phyloP scores from a whole-genome alignment of 495 filamentous ascomycete species.

The Hypoxylon intermedium region DNA sequence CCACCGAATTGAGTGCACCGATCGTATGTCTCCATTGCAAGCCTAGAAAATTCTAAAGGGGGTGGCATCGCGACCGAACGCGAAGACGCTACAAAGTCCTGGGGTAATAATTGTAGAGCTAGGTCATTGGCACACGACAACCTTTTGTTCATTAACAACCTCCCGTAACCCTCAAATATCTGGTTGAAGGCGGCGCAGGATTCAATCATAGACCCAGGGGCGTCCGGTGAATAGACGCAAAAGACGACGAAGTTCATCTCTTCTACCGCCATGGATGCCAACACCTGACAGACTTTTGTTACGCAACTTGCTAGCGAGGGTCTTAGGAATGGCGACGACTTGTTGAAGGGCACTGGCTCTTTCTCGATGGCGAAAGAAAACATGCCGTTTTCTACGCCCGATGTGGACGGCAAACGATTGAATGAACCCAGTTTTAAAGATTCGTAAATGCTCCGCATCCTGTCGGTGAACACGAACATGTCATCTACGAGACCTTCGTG shows the following conservation, averaged over 20 bases:
- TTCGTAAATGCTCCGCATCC: constrained; percentile 77
- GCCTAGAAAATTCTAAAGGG: constrained; percentile 67
- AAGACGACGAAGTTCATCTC: constrained; percentile 79
- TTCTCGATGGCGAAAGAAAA: constrained; percentile 58
- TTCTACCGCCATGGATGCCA: constrained; percentile 44
- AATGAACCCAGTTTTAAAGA: constrained; percentile 79
- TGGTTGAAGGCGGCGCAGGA: constrained; percentile 80
- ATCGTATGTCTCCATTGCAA: constrained; percentile 88
- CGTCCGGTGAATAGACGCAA: constrained; percentile 77
- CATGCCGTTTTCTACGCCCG: constrained; percentile 65
- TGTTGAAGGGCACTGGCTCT: constrained; percentile 42
- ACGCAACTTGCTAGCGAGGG: constrained; percentile 32
- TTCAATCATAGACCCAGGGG: constrained; percentile 69
- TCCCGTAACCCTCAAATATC: constrained; percentile 73
- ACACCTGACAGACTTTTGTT: constrained; percentile 45
- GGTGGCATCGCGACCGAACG: constrained; percentile 70
- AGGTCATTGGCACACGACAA: constrained; percentile 67
- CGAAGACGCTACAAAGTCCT: constrained; percentile 70
- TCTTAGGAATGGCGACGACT: constrained; percentile 43
- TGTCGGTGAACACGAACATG: constrained; percentile 72
- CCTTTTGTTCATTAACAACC: constrained; percentile 59
- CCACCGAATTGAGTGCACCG: constrained; percentile 70
- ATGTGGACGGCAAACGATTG: constrained; percentile 59
- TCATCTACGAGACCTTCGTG: constrained; percentile 63
- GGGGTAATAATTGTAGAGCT: constrained; percentile 82